A percentile compares a stretch with the other conserved stretches of the same genome.
These are phyloP conservation scores for Cryptococcus sp. DNA, from an alignment of 1,284 basidiomycete species.

Conservation along the genomic window DNA sequence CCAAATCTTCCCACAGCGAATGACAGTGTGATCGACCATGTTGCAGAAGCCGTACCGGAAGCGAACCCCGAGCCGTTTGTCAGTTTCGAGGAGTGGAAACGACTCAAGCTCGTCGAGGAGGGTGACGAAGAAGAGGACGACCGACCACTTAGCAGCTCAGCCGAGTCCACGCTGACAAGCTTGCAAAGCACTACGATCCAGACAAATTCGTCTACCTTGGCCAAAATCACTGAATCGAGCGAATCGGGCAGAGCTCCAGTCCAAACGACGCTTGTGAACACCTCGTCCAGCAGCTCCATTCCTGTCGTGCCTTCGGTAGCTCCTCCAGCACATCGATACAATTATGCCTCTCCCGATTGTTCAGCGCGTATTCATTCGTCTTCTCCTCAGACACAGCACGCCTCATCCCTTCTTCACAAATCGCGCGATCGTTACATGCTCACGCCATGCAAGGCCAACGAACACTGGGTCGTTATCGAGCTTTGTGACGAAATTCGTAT, in stretches of 20 bases:
- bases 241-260: conserved; percentile 16
- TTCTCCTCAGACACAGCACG: conserved; percentile 79
- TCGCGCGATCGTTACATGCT: conserved; percentile 98
- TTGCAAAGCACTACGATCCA: background rate
- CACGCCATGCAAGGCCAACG: conserved; percentile 73
- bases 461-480: conserved; percentile 90
- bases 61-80: conserved; percentile 55
- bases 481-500: conserved; percentile 96
- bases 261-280: background rate
- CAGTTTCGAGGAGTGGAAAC: conserved; percentile 90
- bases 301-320: conserved; percentile 2
- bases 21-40: background rate
- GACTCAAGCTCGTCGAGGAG: conserved; percentile 59
- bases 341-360: conserved; percentile 92
- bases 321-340: conserved; percentile 64
- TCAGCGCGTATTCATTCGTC: conserved; percentile 86
- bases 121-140: conserved; percentile 41
- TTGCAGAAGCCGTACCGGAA: conserved; percentile 3
- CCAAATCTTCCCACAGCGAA: background rate
- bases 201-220: background rate
- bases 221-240: conserved; percentile 9
- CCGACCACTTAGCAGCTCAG: background rate
- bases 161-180: background rate
- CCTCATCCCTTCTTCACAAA: conserved; percentile 79
- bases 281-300: background rate